These are phyloP conservation scores for Aureobasidium mangrovei DNA, from an alignment of 2,329 filamentous ascomycete species.

Conservation along the genomic window DNA sequence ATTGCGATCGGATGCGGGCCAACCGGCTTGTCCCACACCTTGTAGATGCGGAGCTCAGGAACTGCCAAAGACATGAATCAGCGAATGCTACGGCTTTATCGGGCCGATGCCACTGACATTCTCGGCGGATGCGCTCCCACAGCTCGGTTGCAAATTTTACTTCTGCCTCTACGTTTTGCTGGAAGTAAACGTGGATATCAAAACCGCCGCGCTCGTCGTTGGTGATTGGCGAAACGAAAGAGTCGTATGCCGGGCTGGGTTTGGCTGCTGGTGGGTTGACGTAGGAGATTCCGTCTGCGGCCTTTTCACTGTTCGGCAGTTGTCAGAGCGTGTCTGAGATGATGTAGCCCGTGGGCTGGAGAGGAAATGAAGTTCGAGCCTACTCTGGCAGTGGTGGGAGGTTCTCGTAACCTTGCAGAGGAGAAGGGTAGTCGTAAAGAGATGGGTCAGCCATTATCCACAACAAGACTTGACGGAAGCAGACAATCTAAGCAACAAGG, in stretches of 20 bases:
- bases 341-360: background rate
- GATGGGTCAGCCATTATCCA: slow-evolving; percentile 41
- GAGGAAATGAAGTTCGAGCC: background rate
- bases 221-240: slow-evolving; percentile 59
- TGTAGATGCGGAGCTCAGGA: slow-evolving; percentile 76
- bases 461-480: too few relatives aligned
- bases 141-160: slow-evolving; percentile 59
- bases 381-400: slow-evolving; percentile 38
- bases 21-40: slow-evolving; percentile 64
- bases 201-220: slow-evolving; percentile 64
- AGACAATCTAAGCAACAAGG: too few relatives aligned
- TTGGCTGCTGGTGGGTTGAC: slow-evolving; percentile 55
- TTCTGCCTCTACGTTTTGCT: slow-evolving; percentile 53
- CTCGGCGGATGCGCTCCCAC: slow-evolving; percentile 67
- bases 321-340: background rate
- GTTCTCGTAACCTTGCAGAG: slow-evolving; percentile 44
- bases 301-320: slow-evolving; percentile 41
- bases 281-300: slow-evolving; percentile 68
- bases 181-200: slow-evolving; percentile 81
- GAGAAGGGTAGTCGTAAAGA: slow-evolving; percentile 46
- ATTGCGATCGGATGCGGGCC: slow-evolving; percentile 78
- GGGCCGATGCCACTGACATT: slow-evolving; percentile 48
- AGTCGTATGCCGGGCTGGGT: slow-evolving; percentile 57
- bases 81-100: background rate
- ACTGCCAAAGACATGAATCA: slow-evolving; percentile 41